phyloP scores from a whole-genome alignment of 768 basidiomycete genomes.

The Austroboletus eburneus region DNA sequence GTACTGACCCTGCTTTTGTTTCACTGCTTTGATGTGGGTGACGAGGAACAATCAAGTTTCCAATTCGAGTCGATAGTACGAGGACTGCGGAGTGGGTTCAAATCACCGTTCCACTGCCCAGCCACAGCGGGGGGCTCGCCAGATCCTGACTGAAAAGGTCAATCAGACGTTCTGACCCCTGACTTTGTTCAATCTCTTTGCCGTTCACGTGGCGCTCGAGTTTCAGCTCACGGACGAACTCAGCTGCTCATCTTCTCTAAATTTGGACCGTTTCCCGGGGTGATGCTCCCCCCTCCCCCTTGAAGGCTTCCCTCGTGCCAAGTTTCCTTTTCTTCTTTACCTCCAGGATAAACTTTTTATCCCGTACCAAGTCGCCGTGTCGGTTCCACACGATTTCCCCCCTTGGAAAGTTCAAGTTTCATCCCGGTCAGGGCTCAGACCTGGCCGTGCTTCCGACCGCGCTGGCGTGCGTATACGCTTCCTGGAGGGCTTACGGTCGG shows the following conservation, averaged over 20 bases:
- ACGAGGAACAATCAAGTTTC: too few relatives aligned
- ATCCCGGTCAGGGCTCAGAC: too few relatives aligned
- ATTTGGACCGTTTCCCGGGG: background rate
- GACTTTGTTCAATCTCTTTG: background rate
- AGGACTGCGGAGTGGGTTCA: background rate
- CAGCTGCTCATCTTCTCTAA: constrained; percentile 1
- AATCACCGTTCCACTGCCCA: background rate
- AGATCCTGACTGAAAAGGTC: background rate
- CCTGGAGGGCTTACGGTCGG: too few relatives aligned
- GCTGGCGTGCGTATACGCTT: too few relatives aligned
- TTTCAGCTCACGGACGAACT: constrained; percentile 3
- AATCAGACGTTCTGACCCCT: background rate
- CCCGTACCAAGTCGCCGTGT: background rate
- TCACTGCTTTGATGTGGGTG: background rate
- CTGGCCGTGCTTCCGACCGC: too few relatives aligned
- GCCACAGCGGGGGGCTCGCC: too few relatives aligned
- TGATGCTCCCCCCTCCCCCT: too few relatives aligned
- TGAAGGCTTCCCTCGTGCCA: background rate
- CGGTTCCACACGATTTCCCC: background rate
- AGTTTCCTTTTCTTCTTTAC: background rate
- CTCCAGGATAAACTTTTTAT: background rate
- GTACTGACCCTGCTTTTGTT: background rate
- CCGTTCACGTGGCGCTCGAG: too few relatives aligned
- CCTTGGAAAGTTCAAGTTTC: background rate
- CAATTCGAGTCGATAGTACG: background rate